These are phyloP conservation scores for Magnaporthiopsis poae DNA, from an alignment of 2,329 filamentous ascomycete species.

Conservation along the genomic window DNA sequence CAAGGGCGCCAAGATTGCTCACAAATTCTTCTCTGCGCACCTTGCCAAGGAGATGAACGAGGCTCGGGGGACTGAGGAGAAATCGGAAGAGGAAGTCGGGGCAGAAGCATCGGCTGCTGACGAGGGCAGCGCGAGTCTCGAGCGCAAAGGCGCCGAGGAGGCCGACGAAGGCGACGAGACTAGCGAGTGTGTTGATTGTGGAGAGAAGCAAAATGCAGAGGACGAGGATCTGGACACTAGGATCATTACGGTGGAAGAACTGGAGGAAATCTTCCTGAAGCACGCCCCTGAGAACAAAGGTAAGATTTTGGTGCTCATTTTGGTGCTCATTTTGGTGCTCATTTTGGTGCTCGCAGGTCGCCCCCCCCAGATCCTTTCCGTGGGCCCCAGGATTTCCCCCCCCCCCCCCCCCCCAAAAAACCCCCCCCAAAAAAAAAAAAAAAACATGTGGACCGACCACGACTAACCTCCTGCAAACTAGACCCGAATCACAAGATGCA, in stretches of 20 bases:
- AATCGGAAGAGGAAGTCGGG: constrained; percentile 25
- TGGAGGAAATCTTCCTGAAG: constrained; percentile 77
- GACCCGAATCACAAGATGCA: constrained; percentile 58
- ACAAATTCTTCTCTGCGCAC: constrained; percentile 91
- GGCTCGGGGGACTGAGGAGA: constrained; percentile 46
- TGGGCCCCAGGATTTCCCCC: no score
- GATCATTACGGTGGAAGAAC: constrained; percentile 84
- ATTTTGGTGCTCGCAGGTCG: no score
- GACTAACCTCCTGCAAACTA: constrained; percentile 15
- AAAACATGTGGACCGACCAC: no score
- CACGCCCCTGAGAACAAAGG: constrained; percentile 50
- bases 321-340: no score
- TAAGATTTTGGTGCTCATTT: constrained; percentile 25
- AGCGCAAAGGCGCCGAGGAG: constrained; percentile 24
- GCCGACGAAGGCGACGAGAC: constrained; percentile 20
- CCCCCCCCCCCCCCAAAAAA: not conserved
- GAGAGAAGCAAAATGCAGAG: constrained; percentile 21
- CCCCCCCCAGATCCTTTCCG: no score
- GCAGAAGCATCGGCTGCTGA: constrained; percentile 20
- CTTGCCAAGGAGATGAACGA: constrained; percentile 85
- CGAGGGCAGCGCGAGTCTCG: constrained; percentile 15
- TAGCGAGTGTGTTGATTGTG: constrained; percentile 22
- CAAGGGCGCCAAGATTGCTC: constrained; percentile 68
- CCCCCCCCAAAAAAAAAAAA: no score
- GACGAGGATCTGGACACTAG: constrained; percentile 52